Conservation (phyloP, 345 rosid species). For the Eucalyptus polyanthemos region DNA sequence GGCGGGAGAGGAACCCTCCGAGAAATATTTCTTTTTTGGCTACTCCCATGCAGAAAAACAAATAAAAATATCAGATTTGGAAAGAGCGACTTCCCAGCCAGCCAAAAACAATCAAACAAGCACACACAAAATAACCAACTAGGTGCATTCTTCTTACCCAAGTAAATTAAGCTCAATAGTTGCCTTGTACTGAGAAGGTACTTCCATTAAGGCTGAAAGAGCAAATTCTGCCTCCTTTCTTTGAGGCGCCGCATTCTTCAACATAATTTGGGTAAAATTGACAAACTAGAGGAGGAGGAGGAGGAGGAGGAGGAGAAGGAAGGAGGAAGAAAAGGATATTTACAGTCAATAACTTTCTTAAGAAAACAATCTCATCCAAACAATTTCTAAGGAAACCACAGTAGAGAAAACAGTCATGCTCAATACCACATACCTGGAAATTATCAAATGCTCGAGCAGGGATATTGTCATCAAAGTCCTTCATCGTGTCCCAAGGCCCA, state of each 20-base stretch:
- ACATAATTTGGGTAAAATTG: slow-evolving; percentile 87
- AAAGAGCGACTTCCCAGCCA: neutral
- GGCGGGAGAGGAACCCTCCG: slow-evolving; percentile 74
- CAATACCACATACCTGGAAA: slow-evolving; percentile 49
- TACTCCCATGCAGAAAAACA: slow-evolving; percentile 15
- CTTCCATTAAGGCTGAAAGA: slow-evolving; percentile 89
- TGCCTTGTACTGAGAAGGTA: slow-evolving; percentile 92
- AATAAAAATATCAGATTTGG: neutral
- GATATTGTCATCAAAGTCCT: slow-evolving; percentile 92
- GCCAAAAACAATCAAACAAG: neutral
- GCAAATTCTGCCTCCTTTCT: slow-evolving; percentile 91
- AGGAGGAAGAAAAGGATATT: neutral
- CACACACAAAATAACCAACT: neutral
- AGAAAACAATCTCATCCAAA: neutral
- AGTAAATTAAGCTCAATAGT: slow-evolving; percentile 69
- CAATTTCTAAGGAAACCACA: neutral
- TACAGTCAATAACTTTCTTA: neutral
- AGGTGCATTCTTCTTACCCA: slow-evolving; percentile 34
- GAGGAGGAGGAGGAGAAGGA: neutral
- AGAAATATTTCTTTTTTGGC: slow-evolving; percentile 28
- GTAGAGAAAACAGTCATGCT: neutral
- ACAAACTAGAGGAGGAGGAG: slow-evolving; percentile 48
- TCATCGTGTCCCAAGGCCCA: slow-evolving; percentile 99
- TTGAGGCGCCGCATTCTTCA: slow-evolving; percentile 38
- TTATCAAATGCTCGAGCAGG: slow-evolving; percentile 93